Evolutionary conservation across 345 rosid genomes (phyloP).

Genomic region (Eucalyptus sp.): DNA sequence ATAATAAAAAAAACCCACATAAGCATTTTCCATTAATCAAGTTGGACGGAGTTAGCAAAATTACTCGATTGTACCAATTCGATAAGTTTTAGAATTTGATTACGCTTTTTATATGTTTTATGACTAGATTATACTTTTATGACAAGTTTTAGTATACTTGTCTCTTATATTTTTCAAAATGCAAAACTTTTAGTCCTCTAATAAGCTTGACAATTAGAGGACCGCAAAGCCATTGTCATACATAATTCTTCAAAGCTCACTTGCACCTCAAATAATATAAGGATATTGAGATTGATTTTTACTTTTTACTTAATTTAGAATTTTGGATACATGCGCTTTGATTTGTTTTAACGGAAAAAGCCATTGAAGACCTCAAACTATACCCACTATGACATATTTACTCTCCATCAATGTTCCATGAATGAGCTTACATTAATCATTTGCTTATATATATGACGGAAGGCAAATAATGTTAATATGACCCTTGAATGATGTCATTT

Average conservation of each 20-base stretch:
- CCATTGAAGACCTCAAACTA: fast-evolving
- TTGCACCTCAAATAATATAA: neutral
- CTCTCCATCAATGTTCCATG: fast-evolving
- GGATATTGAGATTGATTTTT: neutral
- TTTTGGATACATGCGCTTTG: neutral
- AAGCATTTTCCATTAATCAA: too few relatives aligned
- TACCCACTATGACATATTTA: neutral
- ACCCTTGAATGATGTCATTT: neutral
- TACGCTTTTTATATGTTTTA: too few relatives aligned
- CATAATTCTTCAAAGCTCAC: neutral
- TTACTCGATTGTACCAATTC: neutral
- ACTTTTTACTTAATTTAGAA: neutral
- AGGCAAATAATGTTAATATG: neutral
- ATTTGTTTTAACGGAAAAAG: neutral
- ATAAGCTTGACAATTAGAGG: neutral
- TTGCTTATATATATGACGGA: neutral
- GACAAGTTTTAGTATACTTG: too few relatives aligned
- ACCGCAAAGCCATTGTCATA: neutral
- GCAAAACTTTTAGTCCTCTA: neutral
- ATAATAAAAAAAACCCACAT: too few relatives aligned
- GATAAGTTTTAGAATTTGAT: too few relatives aligned
- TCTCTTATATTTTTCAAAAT: neutral
- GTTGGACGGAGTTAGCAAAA: neutral
- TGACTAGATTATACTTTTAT: too few relatives aligned
- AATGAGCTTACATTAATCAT: neutral